Evolutionary conservation across 2,329 filamentous ascomycete species (phyloP), one percentile per base, ranked within the genome.

Genomic region (Teratosphaeria viscida): DNA sequence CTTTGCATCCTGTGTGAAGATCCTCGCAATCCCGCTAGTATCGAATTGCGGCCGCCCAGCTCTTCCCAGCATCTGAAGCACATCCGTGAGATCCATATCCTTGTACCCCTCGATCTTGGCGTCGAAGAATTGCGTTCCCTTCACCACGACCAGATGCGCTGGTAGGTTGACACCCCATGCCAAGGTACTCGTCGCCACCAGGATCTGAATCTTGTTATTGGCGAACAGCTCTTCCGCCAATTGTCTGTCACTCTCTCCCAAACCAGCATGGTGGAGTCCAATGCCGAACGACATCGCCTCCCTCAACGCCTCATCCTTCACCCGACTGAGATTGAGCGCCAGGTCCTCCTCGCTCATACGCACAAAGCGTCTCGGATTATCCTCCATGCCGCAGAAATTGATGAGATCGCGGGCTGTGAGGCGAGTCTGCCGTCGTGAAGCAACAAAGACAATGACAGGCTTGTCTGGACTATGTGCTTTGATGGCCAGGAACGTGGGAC

Each of bases 81-180:
- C 94, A 75, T 99, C 94, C 0, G 94, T 99, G 61, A 99, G 78
- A 72, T 99, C 94, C 95, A 99, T 99, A 73, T 99, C 95, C 71
- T 90, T 94, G 77, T 99, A 99, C 0, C 88, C 92, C 77, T 97
- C 94, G 4, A 90, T 94, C 75, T 99, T 99, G 47, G 94, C 94
- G 68, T 99, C 94, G 71, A 95, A 99, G 77, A 89, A 99, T 70
- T 99, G 95, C 0, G 94, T 99, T 58, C 94, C 94, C 74, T 99
- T 99, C 61, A 99, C 95, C 1, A 99, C 89, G 2, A 99, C 94
- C 5, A 99, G 80, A 76, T 99, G 95, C 1, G 95, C 94, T 0
- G 95, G 95, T 68, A 99, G 78, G 72, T 99, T 99, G 68, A 99
- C 92, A 76, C 94, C 95, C 94, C 94, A 99, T 0, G 94, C 94